These are phyloP conservation scores for Actinidia arguta DNA, from an alignment of 179 eudicot species.

Conservation along the genomic window DNA sequence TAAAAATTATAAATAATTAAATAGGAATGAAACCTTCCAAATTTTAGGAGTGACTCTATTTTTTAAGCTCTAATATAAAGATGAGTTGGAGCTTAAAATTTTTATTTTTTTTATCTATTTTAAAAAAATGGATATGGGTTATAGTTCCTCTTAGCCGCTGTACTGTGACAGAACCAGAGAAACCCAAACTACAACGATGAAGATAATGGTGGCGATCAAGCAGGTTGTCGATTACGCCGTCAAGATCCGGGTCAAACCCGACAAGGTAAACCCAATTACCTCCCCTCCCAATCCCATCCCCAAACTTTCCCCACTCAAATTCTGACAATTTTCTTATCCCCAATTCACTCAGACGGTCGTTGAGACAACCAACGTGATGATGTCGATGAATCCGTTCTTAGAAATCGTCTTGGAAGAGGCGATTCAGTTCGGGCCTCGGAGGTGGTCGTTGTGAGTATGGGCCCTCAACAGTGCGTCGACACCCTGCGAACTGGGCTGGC, in stretches of 20 bases:
- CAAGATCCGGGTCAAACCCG: slow-evolving; percentile 89
- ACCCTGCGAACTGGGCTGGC: slow-evolving; percentile 95
- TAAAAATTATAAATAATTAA: too few relatives aligned
- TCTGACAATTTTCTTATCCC: not conserved
- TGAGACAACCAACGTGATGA: slow-evolving; percentile 83
- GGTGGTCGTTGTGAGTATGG: slow-evolving; percentile 86
- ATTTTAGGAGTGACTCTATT: too few relatives aligned
- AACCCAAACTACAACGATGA: slow-evolving; percentile 48
- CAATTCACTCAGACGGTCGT: slow-evolving; percentile 66
- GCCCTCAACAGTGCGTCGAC: slow-evolving; percentile 80
- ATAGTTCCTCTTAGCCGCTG: too few relatives aligned
- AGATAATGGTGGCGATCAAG: slow-evolving; percentile 88
- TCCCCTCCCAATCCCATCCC: not conserved
- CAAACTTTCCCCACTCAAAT: not conserved
- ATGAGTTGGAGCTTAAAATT: too few relatives aligned
- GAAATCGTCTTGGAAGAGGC: slow-evolving; percentile 97
- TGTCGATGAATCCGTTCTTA: slow-evolving; percentile 99
- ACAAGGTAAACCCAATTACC: slow-evolving; percentile 55
- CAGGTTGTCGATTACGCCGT: slow-evolving; percentile 96
- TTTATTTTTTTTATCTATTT: too few relatives aligned
- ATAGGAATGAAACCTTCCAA: too few relatives aligned
- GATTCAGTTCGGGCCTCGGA: slow-evolving; percentile 82
- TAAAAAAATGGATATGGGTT: too few relatives aligned
- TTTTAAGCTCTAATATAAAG: too few relatives aligned
- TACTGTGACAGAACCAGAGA: too few relatives aligned